Base-by-base conservation (phyloP, 2,329 filamentous ascomycete genomes). In the Cercospora sp. region DNA sequence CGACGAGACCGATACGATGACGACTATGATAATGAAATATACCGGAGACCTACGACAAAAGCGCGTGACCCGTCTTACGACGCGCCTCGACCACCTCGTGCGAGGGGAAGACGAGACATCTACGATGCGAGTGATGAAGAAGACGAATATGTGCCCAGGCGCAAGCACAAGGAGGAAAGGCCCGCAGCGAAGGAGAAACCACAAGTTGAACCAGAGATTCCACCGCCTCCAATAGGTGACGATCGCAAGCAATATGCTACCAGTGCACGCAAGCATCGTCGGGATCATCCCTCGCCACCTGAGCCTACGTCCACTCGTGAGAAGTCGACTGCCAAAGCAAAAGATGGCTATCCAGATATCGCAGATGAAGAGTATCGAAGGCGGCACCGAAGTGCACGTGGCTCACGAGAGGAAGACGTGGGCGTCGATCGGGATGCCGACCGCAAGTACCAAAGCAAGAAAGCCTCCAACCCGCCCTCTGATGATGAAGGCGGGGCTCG, bases 41-140 rank as follows among this genome's bases (percentile, higher is more conserved):
- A 72, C 53, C 68, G 70, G 13, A 60, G 70, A 16, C 65, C 69
- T 16, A 40, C 69, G 30, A 40, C 71, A 37, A 69, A 66, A 49
- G 28, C 67, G n/a, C 68, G 70, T 60, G 66, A 66, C 28, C 37
- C 16, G 9, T 30, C 63, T n/a, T 53, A 69, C 30, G 71, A 71
- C 7, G 69, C 71, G 6, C 67, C 69, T 21, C 66, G 61, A 40
- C 61, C 69, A 9, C 66, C 62, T 60, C 51, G 49, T 45, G 65
- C 66, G n/a, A 63, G 66, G 2, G 34, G 67, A 51, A 66, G 69
- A 59, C 67, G 60, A 62, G 72, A 74, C 40, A 70, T 66, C 3
- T 77, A 76, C 66, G 74, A 76, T 65, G 74, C 73, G 5, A 75
- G 72, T 61, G 75, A 77, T 60, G 75, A 76, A 60, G 74, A 75